Evolutionary conservation across 345 rosid species (phyloP), one percentile per base, ranked within the genome.

Genomic region (Noccaea bulbosa): DNA sequence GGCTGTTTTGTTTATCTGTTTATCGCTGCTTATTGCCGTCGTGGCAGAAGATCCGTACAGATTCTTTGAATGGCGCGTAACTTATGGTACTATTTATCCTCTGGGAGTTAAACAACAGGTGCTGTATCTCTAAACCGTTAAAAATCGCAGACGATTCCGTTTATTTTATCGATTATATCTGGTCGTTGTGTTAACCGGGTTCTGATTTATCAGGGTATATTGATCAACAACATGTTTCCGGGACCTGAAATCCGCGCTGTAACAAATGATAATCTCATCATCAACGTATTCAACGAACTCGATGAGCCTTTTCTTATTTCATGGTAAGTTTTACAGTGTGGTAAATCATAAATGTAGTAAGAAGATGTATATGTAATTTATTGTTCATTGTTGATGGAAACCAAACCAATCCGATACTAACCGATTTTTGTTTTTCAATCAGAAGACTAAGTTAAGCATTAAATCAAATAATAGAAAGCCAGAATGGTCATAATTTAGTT

Each of bases 211-310:
- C 46, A 72, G 70, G 76, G 70, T 45, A 65, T 90, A 45, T 15
- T 72, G 40, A 72, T 72, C 47, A 54, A 64, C 7, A 62, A 62
- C 4, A 11, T 14, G 56, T 72, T 90, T 64, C 97, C 94, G 9
- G 94, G 97, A 35, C 97, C 97, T 0, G 87, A 90, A 8, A 80
- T 90, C n/a, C 81, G 67, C 78, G 80, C 84, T 24, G 79, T 86
- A 14, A 86, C 92, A 0, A 85, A 88, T 50, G 92, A 90, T 37
- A 90, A 90, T 76, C 79, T 90, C 69, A 85, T 88, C 72, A 77
- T 86, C 77, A 86, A 83, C 68, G 92, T 88, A 27, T 79, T 70
- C 71, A 90, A 90, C 79, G 65, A 80, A 65, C 62, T 90, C 8
- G 70, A 72, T 17, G 89, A 90, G 61, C 94, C 94, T 22, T 90